These are phyloP conservation scores for Psilocybe cubensis DNA, from an alignment of 768 basidiomycete species.

Conservation along the genomic window DNA sequence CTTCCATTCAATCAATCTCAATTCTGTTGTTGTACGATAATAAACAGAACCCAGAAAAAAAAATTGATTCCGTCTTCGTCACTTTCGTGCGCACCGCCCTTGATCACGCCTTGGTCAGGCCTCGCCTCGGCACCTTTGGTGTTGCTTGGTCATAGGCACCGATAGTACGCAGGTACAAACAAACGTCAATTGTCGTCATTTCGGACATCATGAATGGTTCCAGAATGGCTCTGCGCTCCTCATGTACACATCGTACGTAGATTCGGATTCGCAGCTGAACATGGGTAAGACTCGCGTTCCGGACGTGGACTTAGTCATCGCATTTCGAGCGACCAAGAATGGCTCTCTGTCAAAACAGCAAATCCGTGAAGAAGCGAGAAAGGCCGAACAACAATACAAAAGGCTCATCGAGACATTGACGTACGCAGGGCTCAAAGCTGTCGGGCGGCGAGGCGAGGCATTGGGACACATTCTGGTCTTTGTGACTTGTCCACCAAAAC, in stretches of 20 bases:
- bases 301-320: slow-evolving; percentile 73
- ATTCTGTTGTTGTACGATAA: too few species aligned
- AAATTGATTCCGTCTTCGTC: too few species aligned
- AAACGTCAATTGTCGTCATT: not conserved
- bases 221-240: not conserved
- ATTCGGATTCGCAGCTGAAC: not conserved
- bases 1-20: too few species aligned
- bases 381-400: slow-evolving; percentile 72
- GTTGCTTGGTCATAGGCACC: not conserved
- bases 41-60: too few species aligned
- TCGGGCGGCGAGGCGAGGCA: slow-evolving; percentile 77
- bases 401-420: slow-evolving; percentile 64
- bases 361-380: slow-evolving; percentile 60
- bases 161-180: not conserved
- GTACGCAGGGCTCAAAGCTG: slow-evolving; percentile 66
- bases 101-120: too few species aligned
- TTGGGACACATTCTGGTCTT: slow-evolving; percentile 79
- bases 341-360: slow-evolving; percentile 62
- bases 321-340: slow-evolving; percentile 62
- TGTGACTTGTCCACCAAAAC: slow-evolving; percentile 66
- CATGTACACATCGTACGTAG: not conserved
- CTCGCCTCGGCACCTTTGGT: not conserved
- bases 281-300: slow-evolving; percentile 35
- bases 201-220: not conserved
- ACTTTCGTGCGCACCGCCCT: too few species aligned